Conservation (phyloP, 257 asterid species). For the Cruciata laevipes region DNA sequence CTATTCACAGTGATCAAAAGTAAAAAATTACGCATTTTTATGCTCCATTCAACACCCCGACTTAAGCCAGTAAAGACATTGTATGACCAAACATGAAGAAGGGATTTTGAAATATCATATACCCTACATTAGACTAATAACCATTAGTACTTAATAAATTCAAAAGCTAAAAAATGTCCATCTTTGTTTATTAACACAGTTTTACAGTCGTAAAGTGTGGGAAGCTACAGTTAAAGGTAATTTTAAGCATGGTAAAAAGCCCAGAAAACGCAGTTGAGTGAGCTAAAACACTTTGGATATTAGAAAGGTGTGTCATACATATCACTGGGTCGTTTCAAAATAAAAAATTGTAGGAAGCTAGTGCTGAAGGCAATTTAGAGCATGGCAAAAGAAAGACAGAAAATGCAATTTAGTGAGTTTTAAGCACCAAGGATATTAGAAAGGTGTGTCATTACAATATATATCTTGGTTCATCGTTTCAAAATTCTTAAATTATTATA, state of each 20-base stretch:
- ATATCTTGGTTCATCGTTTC: neutral
- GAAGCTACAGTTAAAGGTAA: neutral
- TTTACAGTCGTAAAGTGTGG: neutral
- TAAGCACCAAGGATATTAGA: neutral
- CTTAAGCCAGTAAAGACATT: neutral
- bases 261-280: neutral
- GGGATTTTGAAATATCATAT: neutral
- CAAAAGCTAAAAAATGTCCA: neutral
- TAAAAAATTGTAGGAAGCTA: neutral
- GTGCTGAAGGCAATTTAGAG: neutral
- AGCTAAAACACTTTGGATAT: neutral
- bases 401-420: neutral
- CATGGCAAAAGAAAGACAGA: neutral
- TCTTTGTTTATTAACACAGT: neutral
- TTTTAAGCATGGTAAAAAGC: neutral
- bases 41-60: neutral
- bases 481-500: no score
- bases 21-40: conserved; percentile 5
- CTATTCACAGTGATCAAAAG: neutral
- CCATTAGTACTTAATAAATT: neutral
- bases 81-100: neutral
- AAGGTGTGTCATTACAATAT: neutral
- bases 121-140: neutral
- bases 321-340: neutral
- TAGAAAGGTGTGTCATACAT: neutral